Evolutionary conservation across 2,329 filamentous ascomycete genomes (phyloP).

Genomic region (Talaromyces sp.): DNA sequence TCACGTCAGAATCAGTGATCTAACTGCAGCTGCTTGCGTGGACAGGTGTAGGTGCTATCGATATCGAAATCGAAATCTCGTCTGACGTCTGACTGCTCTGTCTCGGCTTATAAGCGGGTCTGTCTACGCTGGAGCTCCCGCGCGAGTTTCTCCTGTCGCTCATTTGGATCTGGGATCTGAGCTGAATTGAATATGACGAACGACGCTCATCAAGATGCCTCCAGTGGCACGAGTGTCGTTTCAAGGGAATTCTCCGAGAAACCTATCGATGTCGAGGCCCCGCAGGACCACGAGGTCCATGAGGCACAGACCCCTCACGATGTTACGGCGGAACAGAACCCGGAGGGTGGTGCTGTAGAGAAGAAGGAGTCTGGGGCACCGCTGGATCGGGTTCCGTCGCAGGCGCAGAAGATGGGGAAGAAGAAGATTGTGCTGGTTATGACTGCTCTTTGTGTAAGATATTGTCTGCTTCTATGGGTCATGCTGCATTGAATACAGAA

Average conservation of each 20-base stretch:
- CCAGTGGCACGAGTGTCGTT: background rate
- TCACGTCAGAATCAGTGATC: no score
- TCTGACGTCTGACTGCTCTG: no score
- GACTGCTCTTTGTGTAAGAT: constrained; percentile 44
- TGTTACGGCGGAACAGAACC: background rate
- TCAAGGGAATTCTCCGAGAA: background rate
- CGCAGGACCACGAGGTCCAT: background rate
- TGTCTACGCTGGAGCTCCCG: no score
- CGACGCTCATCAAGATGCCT: background rate
- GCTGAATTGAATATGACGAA: background rate
- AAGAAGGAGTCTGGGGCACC: constrained; percentile 22
- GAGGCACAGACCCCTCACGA: background rate
- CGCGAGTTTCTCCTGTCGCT: no score
- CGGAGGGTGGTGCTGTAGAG: constrained; percentile 14
- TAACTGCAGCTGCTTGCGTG: no score
- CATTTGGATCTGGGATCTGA: no score
- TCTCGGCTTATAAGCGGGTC: no score
- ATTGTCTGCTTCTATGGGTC: no score
- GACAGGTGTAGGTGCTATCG: no score
- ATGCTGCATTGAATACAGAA: background rate
- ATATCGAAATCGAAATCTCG: no score
- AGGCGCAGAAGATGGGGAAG: constrained; percentile 43
- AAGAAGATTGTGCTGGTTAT: constrained; percentile 47
- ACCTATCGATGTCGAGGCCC: background rate
- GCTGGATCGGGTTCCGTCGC: constrained; percentile 38